These are phyloP conservation scores for Sarocladium kiliense DNA, from an alignment of 2,329 filamentous ascomycete genomes.

Conservation along the genomic window DNA sequence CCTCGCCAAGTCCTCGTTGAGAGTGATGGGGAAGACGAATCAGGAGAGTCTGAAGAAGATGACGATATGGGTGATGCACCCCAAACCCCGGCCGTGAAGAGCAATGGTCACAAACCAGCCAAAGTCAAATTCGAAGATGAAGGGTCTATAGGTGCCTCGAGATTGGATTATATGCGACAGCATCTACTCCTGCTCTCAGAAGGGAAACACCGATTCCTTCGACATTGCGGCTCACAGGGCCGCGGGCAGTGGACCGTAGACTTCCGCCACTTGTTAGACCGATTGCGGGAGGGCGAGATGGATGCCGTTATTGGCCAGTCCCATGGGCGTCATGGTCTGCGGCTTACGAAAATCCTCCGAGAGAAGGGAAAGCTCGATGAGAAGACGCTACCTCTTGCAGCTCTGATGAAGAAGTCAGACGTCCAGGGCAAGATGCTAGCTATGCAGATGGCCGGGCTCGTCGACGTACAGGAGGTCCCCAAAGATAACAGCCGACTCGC, in stretches of 20 bases:
- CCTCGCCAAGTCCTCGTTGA: constrained; percentile 9
- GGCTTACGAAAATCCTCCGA: constrained; percentile 78
- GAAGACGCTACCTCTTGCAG: constrained; percentile 74
- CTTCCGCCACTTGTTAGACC: constrained; percentile 66
- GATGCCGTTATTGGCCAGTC: constrained; percentile 75
- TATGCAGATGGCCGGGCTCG: constrained; percentile 80
- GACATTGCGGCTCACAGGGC: constrained; percentile 57
- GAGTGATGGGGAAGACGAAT: constrained; percentile 24
- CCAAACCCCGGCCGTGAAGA: constrained; percentile 22
- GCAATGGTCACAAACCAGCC: constrained; percentile 30
- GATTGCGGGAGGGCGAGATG: constrained; percentile 70
- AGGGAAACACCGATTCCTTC: constrained; percentile 63
- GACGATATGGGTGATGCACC: constrained; percentile 14
- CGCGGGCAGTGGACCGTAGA: constrained; percentile 79
- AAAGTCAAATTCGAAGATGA: constrained; percentile 50
- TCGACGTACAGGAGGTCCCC: constrained; percentile 91
- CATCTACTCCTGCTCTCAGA: constrained; percentile 70
- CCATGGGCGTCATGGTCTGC: constrained; percentile 71
- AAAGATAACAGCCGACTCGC: constrained; percentile 79
- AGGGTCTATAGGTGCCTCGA: constrained; percentile 33
- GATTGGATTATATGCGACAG: constrained; percentile 58
- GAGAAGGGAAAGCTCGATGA: constrained; percentile 93
- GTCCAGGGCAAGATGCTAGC: constrained; percentile 78
- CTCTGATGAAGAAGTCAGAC: constrained; percentile 79
- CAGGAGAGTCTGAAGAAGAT: constrained; percentile 30